Conservation (phyloP, 768 basidiomycete genomes). For the Glaciozyma antarctica region DNA sequence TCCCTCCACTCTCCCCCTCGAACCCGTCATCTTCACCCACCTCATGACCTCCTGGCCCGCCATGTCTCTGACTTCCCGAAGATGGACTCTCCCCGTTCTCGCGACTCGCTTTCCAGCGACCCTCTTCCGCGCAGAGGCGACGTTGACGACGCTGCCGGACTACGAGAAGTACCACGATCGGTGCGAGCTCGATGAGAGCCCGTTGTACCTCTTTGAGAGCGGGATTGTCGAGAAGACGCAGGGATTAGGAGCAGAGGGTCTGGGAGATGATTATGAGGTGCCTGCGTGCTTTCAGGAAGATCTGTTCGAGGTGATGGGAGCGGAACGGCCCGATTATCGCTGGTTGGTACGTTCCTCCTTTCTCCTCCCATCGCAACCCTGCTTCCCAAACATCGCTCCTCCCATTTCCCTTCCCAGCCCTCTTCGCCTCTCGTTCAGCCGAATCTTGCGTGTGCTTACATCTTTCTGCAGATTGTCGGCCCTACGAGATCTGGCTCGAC, state of each 20-base stretch:
- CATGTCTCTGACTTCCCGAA: neutral
- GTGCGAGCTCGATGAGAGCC: slow-evolving; percentile 33
- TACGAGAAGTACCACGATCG: slow-evolving; percentile 30
- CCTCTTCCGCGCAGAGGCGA: slow-evolving; percentile 35
- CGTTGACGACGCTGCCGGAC: slow-evolving; percentile 23
- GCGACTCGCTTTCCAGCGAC: slow-evolving; percentile 22
- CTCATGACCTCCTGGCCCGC: slow-evolving; percentile 28
- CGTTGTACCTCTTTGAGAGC: slow-evolving; percentile 37
- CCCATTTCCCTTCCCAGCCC: too few relatives aligned
- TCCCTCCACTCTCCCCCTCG: slow-evolving; percentile 3
- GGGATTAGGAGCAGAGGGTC: neutral
- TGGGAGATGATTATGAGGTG: slow-evolving; percentile 26
- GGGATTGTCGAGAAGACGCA: slow-evolving; percentile 33
- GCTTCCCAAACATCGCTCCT: too few relatives aligned
- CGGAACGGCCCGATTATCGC: slow-evolving; percentile 34
- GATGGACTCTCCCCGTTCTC: slow-evolving; percentile 32
- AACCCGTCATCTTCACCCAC: slow-evolving; percentile 30
- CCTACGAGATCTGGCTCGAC: slow-evolving; percentile 35
- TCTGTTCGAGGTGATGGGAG: slow-evolving; percentile 33
- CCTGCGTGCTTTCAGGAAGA: slow-evolving; percentile 33
- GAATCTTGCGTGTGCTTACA: neutral
- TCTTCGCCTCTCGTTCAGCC: neutral
- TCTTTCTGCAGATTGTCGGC: slow-evolving; percentile 31
- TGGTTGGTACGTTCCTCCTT: slow-evolving; percentile 31
- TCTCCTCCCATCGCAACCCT: too few relatives aligned